Evolutionary conservation across 805 yeast genomes (phyloP), one percentile per base, ranked within the genome.

Genomic region (Blastobotrys muscicola): DNA sequence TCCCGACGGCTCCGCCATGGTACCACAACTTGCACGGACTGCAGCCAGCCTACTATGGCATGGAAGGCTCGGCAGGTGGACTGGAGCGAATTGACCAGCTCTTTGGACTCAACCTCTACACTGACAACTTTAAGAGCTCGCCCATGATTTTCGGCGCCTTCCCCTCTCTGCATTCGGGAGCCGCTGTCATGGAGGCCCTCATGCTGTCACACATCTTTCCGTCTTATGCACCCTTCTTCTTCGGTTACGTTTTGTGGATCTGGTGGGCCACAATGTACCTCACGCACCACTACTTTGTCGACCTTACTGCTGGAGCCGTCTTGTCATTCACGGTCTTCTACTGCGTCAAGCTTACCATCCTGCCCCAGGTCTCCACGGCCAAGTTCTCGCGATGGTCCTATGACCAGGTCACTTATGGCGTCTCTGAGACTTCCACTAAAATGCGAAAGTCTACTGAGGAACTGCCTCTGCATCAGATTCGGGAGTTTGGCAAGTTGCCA

Each of bases 221-320:
- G 9, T 70, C 66, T 35, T 68, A 69, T 39, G 69, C 77, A 1
- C 78, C 82, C 6, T 47, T 84, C 5, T 84, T 86, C 71, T 71
- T 80, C 59, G 64, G 70, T 13, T 92, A 90, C 60, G 92, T 86
- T n/a, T 66, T 78, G 50, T 86, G 95, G 94, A 72, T 92, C 53
- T 90, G 97, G 97, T 92, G 96, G 94, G 76, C 92, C 41, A 92
- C 97, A 11, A 90, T 90, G 98, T 90, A 90, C 63, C 72, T 90
- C 57, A 90, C 97, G 0, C 98, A 90, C 64, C 98, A 90, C 65
- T 90, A 90, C 62, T 92, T 92, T 58, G 78, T 90, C 47, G 97
- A 90, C 60, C 75, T 90, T 42, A 85, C 85, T 56, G 90, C 85
- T n/a, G 98, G 98, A 15, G 90, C 96, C 1, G 73, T 78, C n/a